phyloP scores from a whole-genome alignment of 2,329 filamentous ascomycete genomes.

The Colletotrichum lupini region DNA sequence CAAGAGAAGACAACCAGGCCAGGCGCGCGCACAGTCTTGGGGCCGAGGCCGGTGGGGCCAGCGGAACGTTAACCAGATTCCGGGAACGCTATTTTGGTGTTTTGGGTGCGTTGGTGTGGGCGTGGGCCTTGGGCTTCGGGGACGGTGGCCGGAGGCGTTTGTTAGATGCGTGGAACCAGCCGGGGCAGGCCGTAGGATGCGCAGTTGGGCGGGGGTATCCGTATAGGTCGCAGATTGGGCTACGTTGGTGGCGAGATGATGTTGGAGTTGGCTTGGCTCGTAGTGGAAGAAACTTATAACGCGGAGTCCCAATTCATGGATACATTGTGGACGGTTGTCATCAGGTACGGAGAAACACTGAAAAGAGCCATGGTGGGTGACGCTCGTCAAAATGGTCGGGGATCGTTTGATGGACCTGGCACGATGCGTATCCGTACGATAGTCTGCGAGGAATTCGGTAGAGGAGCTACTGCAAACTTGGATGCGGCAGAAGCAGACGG shows the following conservation, averaged over 20 bases:
- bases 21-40: neutral
- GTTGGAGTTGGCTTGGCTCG: neutral
- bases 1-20: neutral
- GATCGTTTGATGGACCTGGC: neutral
- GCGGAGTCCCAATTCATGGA: neutral
- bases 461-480: neutral
- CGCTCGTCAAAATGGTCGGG: neutral
- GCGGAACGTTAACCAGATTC: slow-evolving; percentile 18
- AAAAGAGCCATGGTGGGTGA: neutral
- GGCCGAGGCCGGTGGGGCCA: neutral
- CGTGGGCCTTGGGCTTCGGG: neutral
- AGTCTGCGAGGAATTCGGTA: neutral
- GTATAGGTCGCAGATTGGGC: neutral
- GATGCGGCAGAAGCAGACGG: neutral
- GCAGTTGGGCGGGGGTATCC: neutral
- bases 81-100: slow-evolving; percentile 14
- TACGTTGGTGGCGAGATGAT: neutral
- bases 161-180: neutral
- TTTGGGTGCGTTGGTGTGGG: neutral
- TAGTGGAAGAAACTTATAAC: neutral
- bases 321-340: neutral
- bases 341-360: too few relatives aligned
- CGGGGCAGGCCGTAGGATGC: neutral
- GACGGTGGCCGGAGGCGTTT: slow-evolving; percentile 6
- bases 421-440: neutral